These are phyloP conservation scores for Nicotiana sylvestris DNA, from an alignment of 257 asterid species.

Conservation along the genomic window DNA sequence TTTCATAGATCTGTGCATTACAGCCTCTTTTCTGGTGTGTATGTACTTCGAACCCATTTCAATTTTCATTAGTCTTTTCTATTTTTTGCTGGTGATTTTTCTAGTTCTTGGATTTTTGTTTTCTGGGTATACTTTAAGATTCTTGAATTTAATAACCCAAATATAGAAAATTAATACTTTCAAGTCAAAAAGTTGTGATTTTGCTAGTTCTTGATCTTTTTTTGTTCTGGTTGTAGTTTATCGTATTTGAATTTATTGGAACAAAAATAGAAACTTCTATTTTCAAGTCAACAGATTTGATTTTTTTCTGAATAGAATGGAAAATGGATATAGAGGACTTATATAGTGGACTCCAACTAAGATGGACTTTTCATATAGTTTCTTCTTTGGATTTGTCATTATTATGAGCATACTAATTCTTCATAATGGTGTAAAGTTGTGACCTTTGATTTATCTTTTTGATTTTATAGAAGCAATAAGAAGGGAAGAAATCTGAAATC, in stretches of 20 bases:
- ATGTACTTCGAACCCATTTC: neutral
- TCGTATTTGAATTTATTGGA: neutral
- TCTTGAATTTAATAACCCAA: neutral
- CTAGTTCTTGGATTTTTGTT: neutral
- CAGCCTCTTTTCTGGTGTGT: neutral
- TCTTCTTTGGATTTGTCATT: neutral
- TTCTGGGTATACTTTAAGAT: neutral
- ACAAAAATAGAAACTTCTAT: neutral
- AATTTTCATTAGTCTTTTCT: neutral
- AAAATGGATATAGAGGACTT: neutral
- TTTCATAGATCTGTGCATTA: neutral
- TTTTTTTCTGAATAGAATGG: neutral
- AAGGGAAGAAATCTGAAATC: slow-evolving; percentile 15
- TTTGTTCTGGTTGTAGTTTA: neutral
- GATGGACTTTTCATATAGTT: neutral
- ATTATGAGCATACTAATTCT: neutral
- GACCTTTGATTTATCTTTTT: neutral
- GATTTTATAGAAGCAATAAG: slow-evolving; percentile 5
- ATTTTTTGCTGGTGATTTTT: neutral
- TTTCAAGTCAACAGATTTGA: neutral
- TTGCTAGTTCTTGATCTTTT: neutral
- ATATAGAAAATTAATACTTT: neutral
- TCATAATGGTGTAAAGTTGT: neutral
- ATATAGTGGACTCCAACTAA: neutral
- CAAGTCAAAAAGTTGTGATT: neutral